Evolutionary conservation across 2,329 filamentous ascomycete species (phyloP).

Genomic region (Penicillium sp.): DNA sequence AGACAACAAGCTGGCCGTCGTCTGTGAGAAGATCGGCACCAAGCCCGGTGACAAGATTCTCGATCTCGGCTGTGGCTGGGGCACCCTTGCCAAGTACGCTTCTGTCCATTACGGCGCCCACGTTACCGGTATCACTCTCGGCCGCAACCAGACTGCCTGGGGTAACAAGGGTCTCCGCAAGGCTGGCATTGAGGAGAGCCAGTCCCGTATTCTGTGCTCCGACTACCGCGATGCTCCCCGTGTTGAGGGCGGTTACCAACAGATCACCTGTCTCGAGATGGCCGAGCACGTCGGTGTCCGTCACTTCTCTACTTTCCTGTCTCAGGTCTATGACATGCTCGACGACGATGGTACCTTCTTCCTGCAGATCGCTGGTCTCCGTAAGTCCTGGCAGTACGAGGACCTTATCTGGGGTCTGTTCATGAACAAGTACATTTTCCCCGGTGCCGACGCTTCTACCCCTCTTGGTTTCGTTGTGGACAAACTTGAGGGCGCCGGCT

Average conservation of each 20-base stretch:
- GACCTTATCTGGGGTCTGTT: slow-evolving; percentile 97
- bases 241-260: slow-evolving; percentile 76
- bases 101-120: slow-evolving; percentile 85
- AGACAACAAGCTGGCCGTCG: slow-evolving; percentile 93
- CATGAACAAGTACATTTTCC: slow-evolving; percentile 99
- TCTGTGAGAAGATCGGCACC: slow-evolving; percentile 92
- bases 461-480: slow-evolving; percentile 85
- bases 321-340: slow-evolving; percentile 90
- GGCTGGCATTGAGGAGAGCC: slow-evolving; percentile 76
- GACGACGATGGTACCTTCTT: slow-evolving; percentile 96
- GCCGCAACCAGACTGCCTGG: slow-evolving; percentile 95
- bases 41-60: slow-evolving; percentile 78
- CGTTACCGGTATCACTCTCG: slow-evolving; percentile 87
- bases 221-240: slow-evolving; percentile 94
- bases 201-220: slow-evolving; percentile 90
- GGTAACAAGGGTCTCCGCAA: slow-evolving; percentile 86
- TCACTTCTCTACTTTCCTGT: slow-evolving; percentile 76
- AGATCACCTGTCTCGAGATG: slow-evolving; percentile 98
- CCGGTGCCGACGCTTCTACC: slow-evolving; percentile 91
- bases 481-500: slow-evolving; percentile 79
- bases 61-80: slow-evolving; percentile 97
- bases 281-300: slow-evolving; percentile 96
- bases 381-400: slow-evolving; percentile 96
- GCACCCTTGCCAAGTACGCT: slow-evolving; percentile 89
- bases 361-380: slow-evolving; percentile 90